phyloP scores from a whole-genome alignment of 1,139 yeast genomes.

The Yamadazyma jaroonii region DNA sequence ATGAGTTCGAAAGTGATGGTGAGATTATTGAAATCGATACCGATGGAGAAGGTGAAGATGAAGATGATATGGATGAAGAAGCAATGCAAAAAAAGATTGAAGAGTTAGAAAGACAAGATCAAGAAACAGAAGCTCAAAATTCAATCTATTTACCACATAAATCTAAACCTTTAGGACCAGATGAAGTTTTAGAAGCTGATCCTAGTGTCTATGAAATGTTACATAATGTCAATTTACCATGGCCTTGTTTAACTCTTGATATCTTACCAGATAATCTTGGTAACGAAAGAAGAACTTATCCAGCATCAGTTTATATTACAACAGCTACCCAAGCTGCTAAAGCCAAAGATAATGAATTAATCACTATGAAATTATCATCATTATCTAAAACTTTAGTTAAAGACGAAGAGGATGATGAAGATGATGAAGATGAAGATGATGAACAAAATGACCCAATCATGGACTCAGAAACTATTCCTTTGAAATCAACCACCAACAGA shows the following conservation, averaged over 20 bases:
- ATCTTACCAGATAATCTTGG: conserved; percentile 85
- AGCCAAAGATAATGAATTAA: conserved; percentile 82
- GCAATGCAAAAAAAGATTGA: conserved; percentile 22
- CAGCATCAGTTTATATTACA: conserved; percentile 80
- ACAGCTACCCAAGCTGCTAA: conserved; percentile 94
- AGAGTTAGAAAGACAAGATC: conserved; percentile 32
- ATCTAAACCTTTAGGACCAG: conserved; percentile 89
- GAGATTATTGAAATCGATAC: conserved; percentile 78
- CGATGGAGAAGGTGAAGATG: conserved; percentile 57
- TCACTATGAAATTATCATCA: conserved; percentile 79
- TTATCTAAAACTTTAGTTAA: conserved; percentile 81
- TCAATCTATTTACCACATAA: conserved; percentile 78
- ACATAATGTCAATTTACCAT: conserved; percentile 88
- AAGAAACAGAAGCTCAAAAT: conserved; percentile 23
- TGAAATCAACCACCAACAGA: conserved; percentile 85
- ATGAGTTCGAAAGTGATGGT: conserved; percentile 92
- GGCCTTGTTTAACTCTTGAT: conserved; percentile 96
- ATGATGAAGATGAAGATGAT: conserved; percentile 68
- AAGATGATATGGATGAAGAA: conserved; percentile 41
- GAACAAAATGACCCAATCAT: conserved; percentile 76
- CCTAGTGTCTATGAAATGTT: conserved; percentile 95
- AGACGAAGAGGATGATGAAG: conserved; percentile 71
- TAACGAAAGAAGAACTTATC: conserved; percentile 82
- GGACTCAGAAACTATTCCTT: conserved; percentile 76
- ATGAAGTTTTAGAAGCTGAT: conserved; percentile 95